Base-by-base conservation (phyloP, 23 red algal genomes). In the Gracilaria domingensis region DNA sequence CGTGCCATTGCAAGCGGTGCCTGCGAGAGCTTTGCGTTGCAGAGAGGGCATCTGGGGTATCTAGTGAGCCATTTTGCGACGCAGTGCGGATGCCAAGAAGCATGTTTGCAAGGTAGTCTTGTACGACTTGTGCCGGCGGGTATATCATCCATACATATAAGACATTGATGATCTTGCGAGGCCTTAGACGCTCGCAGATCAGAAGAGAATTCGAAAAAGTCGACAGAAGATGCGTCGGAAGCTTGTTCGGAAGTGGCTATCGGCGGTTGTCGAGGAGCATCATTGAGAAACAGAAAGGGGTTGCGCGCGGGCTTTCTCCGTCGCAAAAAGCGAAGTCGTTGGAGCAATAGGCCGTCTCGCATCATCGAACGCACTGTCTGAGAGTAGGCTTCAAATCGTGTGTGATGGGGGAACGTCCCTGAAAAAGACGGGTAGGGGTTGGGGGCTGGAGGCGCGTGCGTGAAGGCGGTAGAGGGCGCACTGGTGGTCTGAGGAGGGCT, bases 131-230 rank as follows among this genome's bases (percentile, higher is more conserved):
- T 12, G n/a, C 64, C 64, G 28, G 38, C 32, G 16, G 84, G 84
- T 24, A 87, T 47, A 38, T 87, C 67, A 35, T 87, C 84, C 44
- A 87, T 64, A 42, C 84, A 87, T 66, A 87, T 87, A 2, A 87
- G 42, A 55, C 84, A 87, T 47, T 73, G 65, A 8, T 38, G n/a
- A 59, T 87, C 64, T 42, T 70, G 48, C 13, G 84, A 87, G 66
- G 69, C 47, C 26, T 70, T 73, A 2, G 84, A 87, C 8, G 51
- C 28, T n/a, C 84, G 84, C 34, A 71, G 23, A 71, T 74, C 64
- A 58, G 84, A 72, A 30, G 25, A 58, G 13, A 71, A 12, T 5
- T 77, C 72, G 26, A 77, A 77, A 77, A 77, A 77, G 72, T 77
- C 72, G 39, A 51, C 72, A 16, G 84, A 87, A 12, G 84, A 87